These are phyloP conservation scores for Aspergillus floridensis DNA, from an alignment of 2,329 filamentous ascomycete species.

Conservation along the genomic window DNA sequence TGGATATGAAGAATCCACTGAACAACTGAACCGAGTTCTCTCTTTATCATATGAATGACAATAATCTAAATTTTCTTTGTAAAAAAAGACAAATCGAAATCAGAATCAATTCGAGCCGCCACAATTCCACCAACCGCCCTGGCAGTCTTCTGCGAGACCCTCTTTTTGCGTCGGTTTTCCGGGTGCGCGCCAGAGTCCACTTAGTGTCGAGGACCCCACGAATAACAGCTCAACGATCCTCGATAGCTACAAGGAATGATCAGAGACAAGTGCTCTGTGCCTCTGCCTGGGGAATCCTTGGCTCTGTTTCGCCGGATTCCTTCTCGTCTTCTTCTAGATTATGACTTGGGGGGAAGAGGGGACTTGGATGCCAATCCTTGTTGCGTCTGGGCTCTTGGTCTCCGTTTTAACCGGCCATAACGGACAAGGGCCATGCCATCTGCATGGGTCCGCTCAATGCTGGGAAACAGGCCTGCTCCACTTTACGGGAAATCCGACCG, in stretches of 20 bases:
- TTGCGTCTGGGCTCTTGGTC: not conserved
- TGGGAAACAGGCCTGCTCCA: not conserved
- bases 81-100: not conserved
- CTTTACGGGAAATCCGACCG: not conserved
- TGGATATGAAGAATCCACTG: too few species aligned
- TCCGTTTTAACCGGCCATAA: not conserved
- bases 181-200: constrained; percentile 9
- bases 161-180: constrained; percentile 11
- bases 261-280: constrained; percentile 4
- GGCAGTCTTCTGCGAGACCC: constrained; percentile 12
- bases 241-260: constrained; percentile 8
- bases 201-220: constrained; percentile 16
- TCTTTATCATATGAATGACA: too few species aligned
- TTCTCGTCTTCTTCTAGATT: constrained; percentile 2
- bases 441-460: not conserved
- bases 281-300: not conserved
- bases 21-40: too few species aligned
- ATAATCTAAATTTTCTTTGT: too few species aligned
- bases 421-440: not conserved
- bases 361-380: not conserved
- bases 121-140: not conserved
- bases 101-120: not conserved
- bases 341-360: too few species aligned
- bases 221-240: constrained; percentile 15
- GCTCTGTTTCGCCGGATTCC: not conserved